A percentile compares a stretch with the other conserved stretches of the same genome.
phyloP scores from a whole-genome alignment of 2,329 filamentous ascomycete genomes.

The Exophiala sideris region DNA sequence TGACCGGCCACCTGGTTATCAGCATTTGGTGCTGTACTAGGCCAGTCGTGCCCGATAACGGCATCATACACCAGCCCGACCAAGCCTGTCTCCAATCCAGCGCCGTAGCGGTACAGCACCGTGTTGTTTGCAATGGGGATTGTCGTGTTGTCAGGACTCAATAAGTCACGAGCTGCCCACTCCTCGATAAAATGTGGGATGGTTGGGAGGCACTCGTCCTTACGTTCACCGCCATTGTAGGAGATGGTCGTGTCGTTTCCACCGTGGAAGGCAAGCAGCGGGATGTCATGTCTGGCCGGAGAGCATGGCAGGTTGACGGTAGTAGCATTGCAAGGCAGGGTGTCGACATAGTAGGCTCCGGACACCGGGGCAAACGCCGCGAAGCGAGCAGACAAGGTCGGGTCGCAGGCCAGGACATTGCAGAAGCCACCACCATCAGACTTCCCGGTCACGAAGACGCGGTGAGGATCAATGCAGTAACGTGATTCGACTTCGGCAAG shows the following conservation, averaged over 20 bases:
- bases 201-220: slow-evolving; percentile 2
- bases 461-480: slow-evolving; percentile 45
- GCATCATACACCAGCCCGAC: slow-evolving; percentile 19
- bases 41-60: slow-evolving; percentile 27
- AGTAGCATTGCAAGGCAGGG: too few species aligned
- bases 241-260: slow-evolving; percentile 40
- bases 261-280: slow-evolving; percentile 46
- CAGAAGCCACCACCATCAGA: slow-evolving; percentile 55
- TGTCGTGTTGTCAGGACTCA: slow-evolving; percentile 3
- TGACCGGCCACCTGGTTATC: slow-evolving; percentile 20
- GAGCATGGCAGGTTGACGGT: background rate
- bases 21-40: slow-evolving; percentile 21
- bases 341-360: too few species aligned
- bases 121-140: too few species aligned
- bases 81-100: background rate
- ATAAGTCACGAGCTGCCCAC: background rate
- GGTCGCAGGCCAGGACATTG: slow-evolving; percentile 28
- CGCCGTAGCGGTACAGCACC: too few species aligned
- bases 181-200: background rate
- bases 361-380: too few species aligned
- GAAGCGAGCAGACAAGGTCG: too few species aligned
- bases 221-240: slow-evolving; percentile 36
- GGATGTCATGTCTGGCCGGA: slow-evolving; percentile 29
- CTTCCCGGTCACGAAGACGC: slow-evolving; percentile 49
- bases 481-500: slow-evolving; percentile 29